Conservation (phyloP, 768 basidiomycete genomes). For the Rhodotorula sphaerocarpa region DNA sequence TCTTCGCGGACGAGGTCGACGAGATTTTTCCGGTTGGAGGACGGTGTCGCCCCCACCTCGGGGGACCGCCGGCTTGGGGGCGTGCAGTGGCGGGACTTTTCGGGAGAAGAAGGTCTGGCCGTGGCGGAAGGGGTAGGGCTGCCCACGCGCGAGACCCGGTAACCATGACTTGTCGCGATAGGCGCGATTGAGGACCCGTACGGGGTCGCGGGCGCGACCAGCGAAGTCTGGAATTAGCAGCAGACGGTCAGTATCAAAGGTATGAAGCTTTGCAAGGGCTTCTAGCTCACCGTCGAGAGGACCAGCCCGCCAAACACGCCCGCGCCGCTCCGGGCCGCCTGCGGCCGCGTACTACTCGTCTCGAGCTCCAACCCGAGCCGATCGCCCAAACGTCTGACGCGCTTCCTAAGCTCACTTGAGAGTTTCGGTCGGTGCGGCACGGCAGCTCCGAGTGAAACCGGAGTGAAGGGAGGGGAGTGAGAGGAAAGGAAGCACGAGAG, state of each 20-base stretch:
- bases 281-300: slow-evolving; percentile 6
- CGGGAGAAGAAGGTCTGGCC: background rate
- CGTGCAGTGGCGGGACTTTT: background rate
- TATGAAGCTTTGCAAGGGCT: background rate
- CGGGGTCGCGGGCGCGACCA: slow-evolving; percentile 14
- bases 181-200: slow-evolving; percentile 9
- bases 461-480: background rate
- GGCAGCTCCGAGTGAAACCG: background rate
- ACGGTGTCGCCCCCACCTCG: background rate
- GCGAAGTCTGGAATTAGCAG: slow-evolving; percentile 11
- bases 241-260: background rate
- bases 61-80: background rate
- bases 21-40: slow-evolving; percentile 15
- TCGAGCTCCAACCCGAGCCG: slow-evolving; percentile 37
- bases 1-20: slow-evolving; percentile 27
- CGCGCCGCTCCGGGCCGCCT: slow-evolving; percentile 46
- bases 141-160: slow-evolving; percentile 9
- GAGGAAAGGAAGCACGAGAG: slow-evolving; percentile 3
- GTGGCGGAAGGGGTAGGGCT: background rate
- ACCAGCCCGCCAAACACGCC: slow-evolving; percentile 25
- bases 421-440: slow-evolving; percentile 19
- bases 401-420: slow-evolving; percentile 21
- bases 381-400: slow-evolving; percentile 34
- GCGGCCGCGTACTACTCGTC: slow-evolving; percentile 38
- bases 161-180: slow-evolving; percentile 14